phyloP scores from a whole-genome alignment of 1,284 basidiomycete species.

The Gymnopus androsaceus region DNA sequence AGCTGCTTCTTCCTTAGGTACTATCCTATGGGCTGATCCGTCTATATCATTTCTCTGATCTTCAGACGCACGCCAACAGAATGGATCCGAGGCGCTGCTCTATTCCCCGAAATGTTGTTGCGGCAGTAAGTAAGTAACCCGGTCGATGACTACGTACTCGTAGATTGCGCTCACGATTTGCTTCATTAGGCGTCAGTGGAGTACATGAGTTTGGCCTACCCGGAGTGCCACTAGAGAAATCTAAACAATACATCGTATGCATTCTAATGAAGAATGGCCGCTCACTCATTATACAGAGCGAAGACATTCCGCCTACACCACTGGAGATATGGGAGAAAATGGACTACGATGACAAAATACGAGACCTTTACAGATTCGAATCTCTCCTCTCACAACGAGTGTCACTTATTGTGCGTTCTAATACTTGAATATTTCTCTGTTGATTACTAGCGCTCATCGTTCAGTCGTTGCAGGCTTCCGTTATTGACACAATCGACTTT shows the following conservation, averaged over 20 bases:
- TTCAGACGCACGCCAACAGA: too few relatives aligned
- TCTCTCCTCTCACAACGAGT: neutral
- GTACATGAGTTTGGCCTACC: neutral
- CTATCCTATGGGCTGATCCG: too few relatives aligned
- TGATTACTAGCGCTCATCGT: too few relatives aligned
- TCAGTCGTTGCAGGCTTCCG: neutral
- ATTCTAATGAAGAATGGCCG: neutral
- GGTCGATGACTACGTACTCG: too few relatives aligned
- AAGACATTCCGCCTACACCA: neutral
- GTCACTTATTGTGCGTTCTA: neutral
- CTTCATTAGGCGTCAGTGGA: neutral
- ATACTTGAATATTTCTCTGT: neutral
- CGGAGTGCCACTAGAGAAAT: neutral
- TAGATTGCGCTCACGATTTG: neutral
- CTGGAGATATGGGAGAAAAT: neutral
- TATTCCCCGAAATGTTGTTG: slow-evolving; percentile 2
- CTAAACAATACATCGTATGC: neutral
- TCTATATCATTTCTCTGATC: too few relatives aligned
- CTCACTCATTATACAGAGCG: neutral
- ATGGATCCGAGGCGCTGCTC: slow-evolving; percentile 9
- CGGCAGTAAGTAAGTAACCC: neutral
- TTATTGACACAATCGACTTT: slow-evolving; percentile 1
- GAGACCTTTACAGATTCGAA: too few relatives aligned
- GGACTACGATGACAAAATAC: neutral
- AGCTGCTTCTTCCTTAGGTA: too few relatives aligned